Conservation (phyloP, 78 protist species). For the Dictyostelium intermedium region DNA sequence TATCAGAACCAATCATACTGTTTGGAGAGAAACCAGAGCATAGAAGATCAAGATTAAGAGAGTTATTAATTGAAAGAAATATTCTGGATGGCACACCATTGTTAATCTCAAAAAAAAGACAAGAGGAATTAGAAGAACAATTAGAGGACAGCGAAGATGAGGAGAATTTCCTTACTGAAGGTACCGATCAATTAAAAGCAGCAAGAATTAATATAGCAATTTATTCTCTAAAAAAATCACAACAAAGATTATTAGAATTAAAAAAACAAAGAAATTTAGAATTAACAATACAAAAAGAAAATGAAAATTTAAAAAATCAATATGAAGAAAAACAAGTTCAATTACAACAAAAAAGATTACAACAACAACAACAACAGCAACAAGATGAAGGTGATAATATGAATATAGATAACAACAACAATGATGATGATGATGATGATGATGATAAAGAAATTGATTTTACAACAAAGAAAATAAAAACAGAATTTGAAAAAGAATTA, state of each 20-base stretch:
- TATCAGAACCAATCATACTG: constrained; percentile 80
- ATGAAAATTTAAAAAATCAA: background rate
- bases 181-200: constrained; percentile 26
- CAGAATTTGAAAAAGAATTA: background rate
- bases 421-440: background rate
- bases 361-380: background rate
- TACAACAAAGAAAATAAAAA: too few species aligned
- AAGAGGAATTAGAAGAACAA: background rate
- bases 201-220: constrained; percentile 26
- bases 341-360: background rate
- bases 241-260: background rate
- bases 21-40: constrained; percentile 78
- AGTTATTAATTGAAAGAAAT: constrained; percentile 34
- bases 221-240: constrained; percentile 10
- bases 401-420: too few species aligned
- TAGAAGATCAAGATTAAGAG: constrained; percentile 5
- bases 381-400: background rate
- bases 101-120: background rate
- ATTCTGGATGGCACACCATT: constrained; percentile 44
- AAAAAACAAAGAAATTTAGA: background rate
- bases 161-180: constrained; percentile 53
- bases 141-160: background rate
- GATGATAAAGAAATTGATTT: too few species aligned
- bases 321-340: background rate
- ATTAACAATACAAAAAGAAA: background rate